phyloP scores from a whole-genome alignment of 371 early-diverging fungal species.

The Mucor plumbeus region DNA sequence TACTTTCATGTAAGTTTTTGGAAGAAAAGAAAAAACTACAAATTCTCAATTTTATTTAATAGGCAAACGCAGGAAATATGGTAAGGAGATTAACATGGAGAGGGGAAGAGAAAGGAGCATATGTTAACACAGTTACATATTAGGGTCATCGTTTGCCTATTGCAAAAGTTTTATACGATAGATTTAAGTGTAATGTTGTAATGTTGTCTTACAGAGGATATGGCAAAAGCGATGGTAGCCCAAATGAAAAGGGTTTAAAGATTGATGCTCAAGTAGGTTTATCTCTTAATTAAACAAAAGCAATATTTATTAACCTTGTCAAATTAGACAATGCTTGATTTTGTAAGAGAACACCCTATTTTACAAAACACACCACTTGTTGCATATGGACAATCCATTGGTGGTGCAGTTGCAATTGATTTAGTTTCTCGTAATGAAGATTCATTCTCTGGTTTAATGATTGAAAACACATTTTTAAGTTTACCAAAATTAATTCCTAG shows the following conservation, averaged over 20 bases:
- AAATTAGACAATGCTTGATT: conserved; percentile 79
- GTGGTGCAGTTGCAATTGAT: conserved; percentile 97
- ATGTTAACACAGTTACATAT: conserved; percentile 1
- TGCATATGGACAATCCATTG: conserved; percentile 95
- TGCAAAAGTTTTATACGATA: conserved; percentile 71
- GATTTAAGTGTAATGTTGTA: conserved; percentile 81
- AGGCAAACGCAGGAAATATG: conserved; percentile 97
- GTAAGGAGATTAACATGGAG: conserved; percentile 36
- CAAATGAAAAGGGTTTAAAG: conserved; percentile 85
- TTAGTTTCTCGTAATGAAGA: conserved; percentile 78
- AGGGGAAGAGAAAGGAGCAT: background rate
- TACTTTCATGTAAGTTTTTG: conserved; percentile 76
- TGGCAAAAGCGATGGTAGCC: conserved; percentile 86
- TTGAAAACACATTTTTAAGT: conserved; percentile 96
- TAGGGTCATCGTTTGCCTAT: conserved; percentile 92
- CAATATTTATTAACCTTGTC: background rate
- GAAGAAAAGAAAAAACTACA: background rate
- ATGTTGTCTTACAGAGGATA: conserved; percentile 97
- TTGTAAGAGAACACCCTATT: conserved; percentile 72
- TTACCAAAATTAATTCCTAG: conserved; percentile 87
- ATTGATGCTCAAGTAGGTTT: conserved; percentile 80
- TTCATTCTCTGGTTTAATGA: conserved; percentile 79
- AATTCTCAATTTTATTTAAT: conserved; percentile 2
- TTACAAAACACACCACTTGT: conserved; percentile 78
- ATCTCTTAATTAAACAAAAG: no score